Percentiles rank a stretch among this genome's conserved stretches.
phyloP scores from a whole-genome alignment of 768 basidiomycete genomes.

The Ramaria rubella region DNA sequence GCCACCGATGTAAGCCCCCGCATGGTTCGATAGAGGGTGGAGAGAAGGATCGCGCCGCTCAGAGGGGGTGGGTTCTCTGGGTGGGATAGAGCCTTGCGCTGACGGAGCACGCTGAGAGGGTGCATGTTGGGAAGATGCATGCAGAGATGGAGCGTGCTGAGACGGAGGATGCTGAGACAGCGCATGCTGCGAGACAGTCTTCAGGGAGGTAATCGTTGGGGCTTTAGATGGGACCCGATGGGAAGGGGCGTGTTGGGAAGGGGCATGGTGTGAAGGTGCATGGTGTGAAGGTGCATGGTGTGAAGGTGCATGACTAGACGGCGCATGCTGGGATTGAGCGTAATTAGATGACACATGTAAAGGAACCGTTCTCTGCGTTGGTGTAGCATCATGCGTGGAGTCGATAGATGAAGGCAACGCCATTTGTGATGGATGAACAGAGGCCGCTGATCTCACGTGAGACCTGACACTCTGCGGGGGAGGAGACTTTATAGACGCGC shows the following conservation, averaged over 20 bases:
- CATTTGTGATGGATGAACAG: conserved; percentile 8
- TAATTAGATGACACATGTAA: conserved; percentile 2
- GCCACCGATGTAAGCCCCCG: background rate
- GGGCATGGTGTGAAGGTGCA: background rate
- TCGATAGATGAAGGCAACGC: background rate
- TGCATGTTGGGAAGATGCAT: background rate
- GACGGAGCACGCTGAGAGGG: background rate
- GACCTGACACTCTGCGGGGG: conserved; percentile 9
- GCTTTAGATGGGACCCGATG: conserved; percentile 1
- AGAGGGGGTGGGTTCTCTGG: background rate
- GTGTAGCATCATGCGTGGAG: background rate
- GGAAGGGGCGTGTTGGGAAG: background rate
- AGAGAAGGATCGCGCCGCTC: conserved; percentile 7
- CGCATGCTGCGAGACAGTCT: background rate
- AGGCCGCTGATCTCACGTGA: conserved; percentile 1
- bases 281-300: conserved; percentile 1
- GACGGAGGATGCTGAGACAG: conserved; percentile 5
- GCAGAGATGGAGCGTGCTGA: background rate
- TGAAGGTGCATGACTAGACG: background rate
- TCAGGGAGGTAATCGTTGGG: background rate
- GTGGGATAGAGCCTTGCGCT: background rate
- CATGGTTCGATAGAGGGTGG: conserved; percentile 8
- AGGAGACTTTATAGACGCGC: background rate
- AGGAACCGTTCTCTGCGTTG: conserved; percentile 2
- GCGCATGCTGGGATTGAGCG: too few relatives aligned